phyloP scores from a whole-genome alignment of 1,284 basidiomycete species.

The Earliella scabrosa region DNA sequence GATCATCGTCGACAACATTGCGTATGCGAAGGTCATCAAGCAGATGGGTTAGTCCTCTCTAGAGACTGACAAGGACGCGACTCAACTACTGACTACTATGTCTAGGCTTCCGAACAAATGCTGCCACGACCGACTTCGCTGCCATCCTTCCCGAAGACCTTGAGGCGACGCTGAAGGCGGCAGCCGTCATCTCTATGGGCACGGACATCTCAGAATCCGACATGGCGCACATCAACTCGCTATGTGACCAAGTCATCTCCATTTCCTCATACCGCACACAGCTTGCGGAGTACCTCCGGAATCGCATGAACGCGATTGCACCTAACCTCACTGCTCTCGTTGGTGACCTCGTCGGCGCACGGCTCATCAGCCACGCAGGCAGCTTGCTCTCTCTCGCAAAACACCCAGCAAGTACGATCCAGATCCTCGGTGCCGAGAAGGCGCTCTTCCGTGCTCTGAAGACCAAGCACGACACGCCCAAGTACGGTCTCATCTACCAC shows the following conservation, averaged over 20 bases:
- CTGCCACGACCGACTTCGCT: slow-evolving; percentile 84
- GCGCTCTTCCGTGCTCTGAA: slow-evolving; percentile 97
- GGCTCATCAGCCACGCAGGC: slow-evolving; percentile 96
- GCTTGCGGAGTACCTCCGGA: slow-evolving; percentile 93
- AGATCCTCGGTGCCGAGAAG: slow-evolving; percentile 98
- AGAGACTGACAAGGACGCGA: background rate
- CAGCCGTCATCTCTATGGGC: slow-evolving; percentile 97
- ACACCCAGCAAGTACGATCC: slow-evolving; percentile 97
- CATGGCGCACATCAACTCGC: slow-evolving; percentile 91
- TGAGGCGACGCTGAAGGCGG: slow-evolving; percentile 89
- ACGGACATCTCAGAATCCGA: slow-evolving; percentile 98
- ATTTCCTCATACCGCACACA: slow-evolving; percentile 94
- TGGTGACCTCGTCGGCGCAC: slow-evolving; percentile 95
- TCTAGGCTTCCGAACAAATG: slow-evolving; percentile 92
- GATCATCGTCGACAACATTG: slow-evolving; percentile 96
- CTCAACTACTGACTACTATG: background rate
- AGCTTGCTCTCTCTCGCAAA: slow-evolving; percentile 94
- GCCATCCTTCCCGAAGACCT: slow-evolving; percentile 94
- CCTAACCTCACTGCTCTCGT: slow-evolving; percentile 96
- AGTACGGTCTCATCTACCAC: slow-evolving; percentile 98
- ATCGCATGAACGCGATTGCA: slow-evolving; percentile 97
- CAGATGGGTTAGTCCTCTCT: slow-evolving; percentile 68
- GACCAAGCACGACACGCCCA: slow-evolving; percentile 99
- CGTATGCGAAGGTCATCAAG: slow-evolving; percentile 92
- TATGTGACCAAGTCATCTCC: slow-evolving; percentile 97